Evolutionary conservation across 257 asterid species (phyloP), one percentile per base, ranked within the genome.

Genomic region (Solanum tacnaense): DNA sequence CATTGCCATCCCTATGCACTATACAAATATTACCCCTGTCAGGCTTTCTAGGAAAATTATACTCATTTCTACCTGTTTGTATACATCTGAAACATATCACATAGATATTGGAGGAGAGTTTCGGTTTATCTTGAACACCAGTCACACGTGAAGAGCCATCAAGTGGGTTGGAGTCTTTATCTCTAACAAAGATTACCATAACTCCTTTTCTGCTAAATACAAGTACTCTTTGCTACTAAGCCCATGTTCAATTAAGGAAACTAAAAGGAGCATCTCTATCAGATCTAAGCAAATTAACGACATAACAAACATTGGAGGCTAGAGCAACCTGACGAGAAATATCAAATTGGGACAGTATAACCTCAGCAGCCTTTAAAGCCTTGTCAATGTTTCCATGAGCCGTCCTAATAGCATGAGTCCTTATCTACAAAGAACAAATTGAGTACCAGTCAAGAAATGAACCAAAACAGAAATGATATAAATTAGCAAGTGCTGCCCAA

Each of bases 301-400:
- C 39, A 27, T 15, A 29, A 82, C 71, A 31, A 70, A 86, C 39
- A 76, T 75, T 5, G 52, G 88, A 84, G 86, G 25, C 36, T 6
- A 23, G 87, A 87, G 70, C 88, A 89, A 97, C 99, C 95, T 96
- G 99, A 89, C 96, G 98, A 88, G 99, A 93, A 88, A 92, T 91
- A 92, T 96, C 99, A 90, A 96, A 96, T 84, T 96, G 98, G 34
- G 98, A 87, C 92, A 97, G 90, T 91, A 97, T 95, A 92, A 94
- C 94, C 88, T 96, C 99, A 72, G 99, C 98, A 75, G 99, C 96
- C 95, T 97, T 97, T 92, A 97, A 89, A 87, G 99, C 94, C 93
- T 86, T 96, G 92, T 97, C 99, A 89, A 97, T 97, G 89, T 96
- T 97, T 92, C 95, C 98, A 88, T 97, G 99, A 87, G 99, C 99